These are phyloP conservation scores for Fusarium sulawesiense DNA, from an alignment of 2,329 filamentous ascomycete genomes.

Conservation along the genomic window DNA sequence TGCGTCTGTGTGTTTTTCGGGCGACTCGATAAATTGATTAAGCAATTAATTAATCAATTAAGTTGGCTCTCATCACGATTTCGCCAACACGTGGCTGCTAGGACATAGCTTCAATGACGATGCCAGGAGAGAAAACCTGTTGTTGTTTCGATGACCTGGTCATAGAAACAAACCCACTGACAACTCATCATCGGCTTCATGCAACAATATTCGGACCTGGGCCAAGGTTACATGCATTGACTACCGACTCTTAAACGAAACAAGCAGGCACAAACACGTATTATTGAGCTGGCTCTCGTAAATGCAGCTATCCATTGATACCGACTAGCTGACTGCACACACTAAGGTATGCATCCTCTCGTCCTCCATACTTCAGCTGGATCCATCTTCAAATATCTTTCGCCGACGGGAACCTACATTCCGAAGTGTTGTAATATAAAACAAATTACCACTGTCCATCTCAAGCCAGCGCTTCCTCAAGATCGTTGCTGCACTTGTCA, in stretches of 20 bases:
- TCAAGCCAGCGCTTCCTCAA: neutral
- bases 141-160: neutral
- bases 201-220: conserved; percentile 2
- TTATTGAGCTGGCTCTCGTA: neutral
- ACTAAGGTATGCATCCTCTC: conserved; percentile 5
- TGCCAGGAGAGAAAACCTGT: neutral
- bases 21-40: neutral
- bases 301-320: neutral
- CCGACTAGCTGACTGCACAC: neutral
- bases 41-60: neutral
- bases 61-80: neutral
- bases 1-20: neutral
- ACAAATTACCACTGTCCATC: conserved; percentile 21
- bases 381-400: neutral
- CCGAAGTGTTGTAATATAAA: conserved; percentile 1
- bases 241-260: neutral
- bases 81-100: neutral
- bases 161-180: conserved; percentile 4
- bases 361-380: neutral
- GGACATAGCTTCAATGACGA: neutral
- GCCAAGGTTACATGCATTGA: conserved; percentile 7
- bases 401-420: neutral
- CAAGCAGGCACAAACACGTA: conserved; percentile 4
- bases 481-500: neutral
- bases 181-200: conserved; percentile 19